Conservation (phyloP, 148 eudicot genomes). For the Arbutus unedo region DNA sequence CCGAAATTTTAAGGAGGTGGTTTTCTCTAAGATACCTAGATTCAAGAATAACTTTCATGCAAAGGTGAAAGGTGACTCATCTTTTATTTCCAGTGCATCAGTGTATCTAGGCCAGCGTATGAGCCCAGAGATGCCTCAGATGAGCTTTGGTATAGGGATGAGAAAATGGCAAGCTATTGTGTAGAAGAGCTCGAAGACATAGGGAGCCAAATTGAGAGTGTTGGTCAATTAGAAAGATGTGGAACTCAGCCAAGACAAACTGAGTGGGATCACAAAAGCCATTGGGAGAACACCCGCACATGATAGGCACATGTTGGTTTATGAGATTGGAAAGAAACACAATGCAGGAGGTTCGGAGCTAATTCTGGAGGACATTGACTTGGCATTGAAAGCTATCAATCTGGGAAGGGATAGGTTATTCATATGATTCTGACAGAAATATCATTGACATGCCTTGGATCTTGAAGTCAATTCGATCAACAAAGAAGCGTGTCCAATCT, state of each 20-base stretch:
- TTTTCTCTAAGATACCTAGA: slow-evolving; percentile 23
- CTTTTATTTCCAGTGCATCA: slow-evolving; percentile 3
- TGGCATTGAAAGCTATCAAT: background rate
- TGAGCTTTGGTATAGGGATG: slow-evolving; percentile 13
- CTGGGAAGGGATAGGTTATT: background rate
- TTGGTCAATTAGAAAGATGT: slow-evolving; percentile 14
- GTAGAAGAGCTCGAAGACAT: slow-evolving; percentile 22
- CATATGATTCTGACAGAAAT: background rate
- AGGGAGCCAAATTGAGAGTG: slow-evolving; percentile 16
- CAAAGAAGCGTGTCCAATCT: background rate
- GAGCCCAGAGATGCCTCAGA: slow-evolving; percentile 10
- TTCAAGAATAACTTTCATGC: slow-evolving; percentile 24
- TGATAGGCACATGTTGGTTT: background rate
- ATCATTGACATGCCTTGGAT: background rate
- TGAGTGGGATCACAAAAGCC: slow-evolving; percentile 7
- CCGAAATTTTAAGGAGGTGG: slow-evolving; percentile 26
- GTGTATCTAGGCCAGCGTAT: background rate
- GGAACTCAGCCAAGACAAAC: background rate
- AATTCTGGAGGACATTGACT: background rate
- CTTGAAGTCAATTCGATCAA: background rate
- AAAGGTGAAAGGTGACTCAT: slow-evolving; percentile 14
- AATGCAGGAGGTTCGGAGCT: background rate
- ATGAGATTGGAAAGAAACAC: background rate
- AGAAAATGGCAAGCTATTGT: slow-evolving; percentile 16
- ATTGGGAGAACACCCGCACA: slow-evolving; percentile 4